Evolutionary conservation across 768 basidiomycete species (phyloP), one percentile per base, ranked within the genome.

Genomic region (Pisolithus albus): DNA sequence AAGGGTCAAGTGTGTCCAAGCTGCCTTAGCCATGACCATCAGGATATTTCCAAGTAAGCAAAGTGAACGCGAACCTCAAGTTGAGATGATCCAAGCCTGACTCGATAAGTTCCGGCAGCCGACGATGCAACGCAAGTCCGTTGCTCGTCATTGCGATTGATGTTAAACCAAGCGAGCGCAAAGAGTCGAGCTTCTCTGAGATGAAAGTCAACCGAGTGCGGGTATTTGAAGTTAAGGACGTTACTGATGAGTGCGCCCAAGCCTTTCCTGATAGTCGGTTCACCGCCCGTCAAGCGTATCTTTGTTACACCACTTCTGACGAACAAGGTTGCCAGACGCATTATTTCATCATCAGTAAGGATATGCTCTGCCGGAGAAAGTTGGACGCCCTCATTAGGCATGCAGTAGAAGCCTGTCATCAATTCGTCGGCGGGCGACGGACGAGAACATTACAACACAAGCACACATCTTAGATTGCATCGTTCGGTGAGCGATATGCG

Each of bases 121-220:
- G 81, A 7, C 90, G 79, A 61, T 84, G 82, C 11, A 94, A 73
- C 8, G 81, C 76, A 51, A 93, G 71, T 5, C 91, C 90, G 63
- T 93, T 94, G 56, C 78, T 85, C 5, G 90, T 93, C 84, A 92
- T 90, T 13, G 79, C 91, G 52, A 94, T 86, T 7, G 88, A 83
- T 50, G 78, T 63, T 13, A 92, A 75, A 7, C 88, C 86, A 57
- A 76, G 62, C 13, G 68, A 50, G 19, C 79, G 78, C n/a, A 93
- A 71, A 23, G 70, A 70, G 49, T 83, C 76, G n/a, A 92, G 69
- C 16, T 76, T 75, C 19, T 69, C 88, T 91, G 50, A 38, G 21
- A 30, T 51, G 38, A 45, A 37, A 26, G 54, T 61, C 39, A 57
- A 42, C 53, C 39, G 34, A 47, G 6, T 28, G 38, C 26, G 7